These are phyloP conservation scores for Rutidosis leptorrhynchoides DNA, from an alignment of 129 eudicot genomes.

Conservation along the genomic window DNA sequence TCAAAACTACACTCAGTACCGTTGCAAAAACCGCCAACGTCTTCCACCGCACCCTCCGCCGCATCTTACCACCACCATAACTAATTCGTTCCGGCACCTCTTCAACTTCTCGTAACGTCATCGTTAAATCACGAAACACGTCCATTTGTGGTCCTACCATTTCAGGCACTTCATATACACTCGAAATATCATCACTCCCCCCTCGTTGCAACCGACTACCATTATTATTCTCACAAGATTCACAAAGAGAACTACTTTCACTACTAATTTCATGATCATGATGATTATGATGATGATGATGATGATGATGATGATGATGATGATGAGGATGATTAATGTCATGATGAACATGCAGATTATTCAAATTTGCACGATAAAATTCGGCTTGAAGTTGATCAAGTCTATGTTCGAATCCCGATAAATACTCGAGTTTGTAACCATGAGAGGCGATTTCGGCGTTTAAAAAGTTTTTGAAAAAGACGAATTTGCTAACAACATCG, in stretches of 20 bases:
- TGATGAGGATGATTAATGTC: too few species aligned
- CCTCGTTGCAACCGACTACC: background rate
- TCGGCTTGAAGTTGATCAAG: background rate
- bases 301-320: too few species aligned
- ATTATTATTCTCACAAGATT: background rate
- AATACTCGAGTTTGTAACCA: background rate
- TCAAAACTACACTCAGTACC: constrained; percentile 16
- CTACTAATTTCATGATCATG: background rate
- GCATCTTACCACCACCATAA: constrained; percentile 9
- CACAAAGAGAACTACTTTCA: constrained; percentile 2
- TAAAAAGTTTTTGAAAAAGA: background rate
- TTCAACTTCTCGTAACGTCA: background rate
- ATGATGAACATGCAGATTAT: too few species aligned
- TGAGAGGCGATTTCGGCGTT: constrained; percentile 6
- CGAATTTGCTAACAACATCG: background rate
- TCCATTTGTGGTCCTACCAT: constrained; percentile 3
- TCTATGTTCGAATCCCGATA: background rate
- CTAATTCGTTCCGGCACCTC: background rate
- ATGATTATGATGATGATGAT: background rate
- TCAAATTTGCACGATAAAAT: constrained; percentile 4
- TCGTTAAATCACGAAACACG: background rate
- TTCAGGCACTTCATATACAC: background rate
- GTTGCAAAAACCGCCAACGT: constrained; percentile 5
- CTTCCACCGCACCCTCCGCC: constrained; percentile 1
- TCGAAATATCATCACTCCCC: background rate